Percentiles rank a stretch among this genome's conserved stretches.
Evolutionary conservation across 2,329 filamentous ascomycete genomes (phyloP).

Genomic region (Neopestalotiopsis clavispora): DNA sequence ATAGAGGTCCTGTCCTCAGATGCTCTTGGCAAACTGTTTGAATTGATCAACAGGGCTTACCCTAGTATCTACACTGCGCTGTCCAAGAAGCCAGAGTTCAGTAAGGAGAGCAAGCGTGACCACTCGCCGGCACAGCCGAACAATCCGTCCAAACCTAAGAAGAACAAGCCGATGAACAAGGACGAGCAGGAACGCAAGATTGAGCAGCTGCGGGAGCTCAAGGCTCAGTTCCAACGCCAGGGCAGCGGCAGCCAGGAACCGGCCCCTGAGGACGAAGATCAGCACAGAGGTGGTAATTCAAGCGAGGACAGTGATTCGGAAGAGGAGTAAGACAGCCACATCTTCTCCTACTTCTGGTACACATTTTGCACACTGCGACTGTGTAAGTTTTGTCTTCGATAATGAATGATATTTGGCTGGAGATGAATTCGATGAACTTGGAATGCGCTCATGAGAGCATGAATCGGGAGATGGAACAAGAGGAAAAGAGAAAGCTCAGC

Average conservation of each 20-base stretch:
- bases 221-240: slow-evolving; percentile 53
- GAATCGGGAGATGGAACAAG: not conserved
- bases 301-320: slow-evolving; percentile 61
- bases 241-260: slow-evolving; percentile 54
- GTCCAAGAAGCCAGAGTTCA: slow-evolving; percentile 38
- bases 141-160: slow-evolving; percentile 62
- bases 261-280: slow-evolving; percentile 40
- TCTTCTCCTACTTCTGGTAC: not conserved
- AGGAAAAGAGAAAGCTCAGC: not conserved
- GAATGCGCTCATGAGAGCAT: slow-evolving; percentile 1
- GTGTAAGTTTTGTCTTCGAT: not conserved
- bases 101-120: slow-evolving; percentile 27
- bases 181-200: slow-evolving; percentile 72
- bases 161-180: slow-evolving; percentile 81
- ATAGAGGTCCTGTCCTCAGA: slow-evolving; percentile 62
- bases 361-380: not conserved
- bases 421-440: not conserved
- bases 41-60: slow-evolving; percentile 45
- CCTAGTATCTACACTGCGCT: slow-evolving; percentile 40
- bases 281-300: slow-evolving; percentile 44
- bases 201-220: slow-evolving; percentile 63
- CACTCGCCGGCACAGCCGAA: slow-evolving; percentile 32
- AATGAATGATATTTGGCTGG: slow-evolving; percentile 8
- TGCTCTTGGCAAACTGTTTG: slow-evolving; percentile 57
- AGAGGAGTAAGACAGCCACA: slow-evolving; percentile 39